phyloP scores from a whole-genome alignment of 352 stramenopile species.

The Phytophthora colocasiae region DNA sequence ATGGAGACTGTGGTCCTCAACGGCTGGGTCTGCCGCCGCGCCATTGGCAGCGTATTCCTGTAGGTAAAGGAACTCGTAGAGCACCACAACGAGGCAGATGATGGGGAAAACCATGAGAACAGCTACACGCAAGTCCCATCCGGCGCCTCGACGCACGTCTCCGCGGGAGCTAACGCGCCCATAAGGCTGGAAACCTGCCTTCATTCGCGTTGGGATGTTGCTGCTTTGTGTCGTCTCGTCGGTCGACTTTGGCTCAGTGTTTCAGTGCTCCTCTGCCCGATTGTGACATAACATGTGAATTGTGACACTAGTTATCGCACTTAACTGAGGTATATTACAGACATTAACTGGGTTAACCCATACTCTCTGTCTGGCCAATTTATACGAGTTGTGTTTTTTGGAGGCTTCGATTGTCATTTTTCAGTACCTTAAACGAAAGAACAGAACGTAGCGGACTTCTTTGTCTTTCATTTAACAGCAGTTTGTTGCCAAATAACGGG shows the following conservation, averaged over 20 bases:
- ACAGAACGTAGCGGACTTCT: too few relatives aligned
- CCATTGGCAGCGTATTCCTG: slow-evolving; percentile 67
- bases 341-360: too few relatives aligned
- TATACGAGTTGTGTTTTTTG: too few relatives aligned
- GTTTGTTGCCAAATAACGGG: too few relatives aligned
- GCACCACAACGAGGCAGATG: slow-evolving; percentile 74
- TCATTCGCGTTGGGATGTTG: slow-evolving; percentile 20
- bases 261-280: slow-evolving; percentile 1
- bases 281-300: background rate
- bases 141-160: slow-evolving; percentile 44
- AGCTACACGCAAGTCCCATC: slow-evolving; percentile 62
- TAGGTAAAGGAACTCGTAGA: slow-evolving; percentile 85
- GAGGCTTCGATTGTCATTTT: too few relatives aligned
- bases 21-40: slow-evolving; percentile 31
- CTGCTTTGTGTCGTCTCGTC: slow-evolving; percentile 16
- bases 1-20: slow-evolving; percentile 37
- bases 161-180: slow-evolving; percentile 66
- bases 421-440: too few relatives aligned
- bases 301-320: too few relatives aligned
- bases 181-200: slow-evolving; percentile 49
- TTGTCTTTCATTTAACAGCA: too few relatives aligned
- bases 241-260: slow-evolving; percentile 10
- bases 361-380: too few relatives aligned
- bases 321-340: too few relatives aligned
- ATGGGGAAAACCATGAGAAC: slow-evolving; percentile 75